These are phyloP conservation scores for Colletotrichum sp. DNA, from an alignment of 2,329 filamentous ascomycete genomes.

Conservation along the genomic window DNA sequence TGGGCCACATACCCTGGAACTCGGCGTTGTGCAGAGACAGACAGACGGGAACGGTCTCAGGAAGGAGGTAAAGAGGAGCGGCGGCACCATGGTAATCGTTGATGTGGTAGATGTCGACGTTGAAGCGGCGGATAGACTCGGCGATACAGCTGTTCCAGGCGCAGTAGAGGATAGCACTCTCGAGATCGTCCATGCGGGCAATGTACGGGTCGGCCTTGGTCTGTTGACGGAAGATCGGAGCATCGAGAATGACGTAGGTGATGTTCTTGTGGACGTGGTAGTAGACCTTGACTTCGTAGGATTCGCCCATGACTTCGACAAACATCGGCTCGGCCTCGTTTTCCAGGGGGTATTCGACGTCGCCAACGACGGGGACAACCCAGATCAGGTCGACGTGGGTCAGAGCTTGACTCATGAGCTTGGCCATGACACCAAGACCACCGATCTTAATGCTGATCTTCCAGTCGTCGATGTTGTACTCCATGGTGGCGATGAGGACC, in stretches of 20 bases:
- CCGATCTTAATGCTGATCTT: constrained; percentile 75
- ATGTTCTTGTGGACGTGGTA: constrained; percentile 70
- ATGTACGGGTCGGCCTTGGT: constrained; percentile 69
- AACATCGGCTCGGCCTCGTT: constrained; percentile 64
- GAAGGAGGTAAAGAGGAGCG: constrained; percentile 69
- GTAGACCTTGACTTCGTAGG: constrained; percentile 67
- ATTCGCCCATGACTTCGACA: constrained; percentile 64
- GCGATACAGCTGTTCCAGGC: constrained; percentile 76
- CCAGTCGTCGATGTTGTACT: constrained; percentile 76
- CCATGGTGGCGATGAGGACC: constrained; percentile 73
- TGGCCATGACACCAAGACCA: constrained; percentile 73
- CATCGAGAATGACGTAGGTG: constrained; percentile 71
- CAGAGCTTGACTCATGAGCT: constrained; percentile 71
- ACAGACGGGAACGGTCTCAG: constrained; percentile 64
- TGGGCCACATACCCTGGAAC: constrained; percentile 73
- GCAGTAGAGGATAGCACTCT: constrained; percentile 72
- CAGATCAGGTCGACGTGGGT: constrained; percentile 70
- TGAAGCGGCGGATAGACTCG: constrained; percentile 65
- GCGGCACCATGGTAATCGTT: constrained; percentile 70
- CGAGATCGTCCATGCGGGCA: constrained; percentile 72
- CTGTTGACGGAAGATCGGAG: constrained; percentile 70
- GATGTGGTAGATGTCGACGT: constrained; percentile 69
- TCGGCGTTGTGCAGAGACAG: constrained; percentile 73
- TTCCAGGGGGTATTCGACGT: constrained; percentile 67
- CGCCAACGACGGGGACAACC: constrained; percentile 68